Evolutionary conservation across 2,329 filamentous ascomycete genomes (phyloP).

Genomic region (Bertia moriformis): DNA sequence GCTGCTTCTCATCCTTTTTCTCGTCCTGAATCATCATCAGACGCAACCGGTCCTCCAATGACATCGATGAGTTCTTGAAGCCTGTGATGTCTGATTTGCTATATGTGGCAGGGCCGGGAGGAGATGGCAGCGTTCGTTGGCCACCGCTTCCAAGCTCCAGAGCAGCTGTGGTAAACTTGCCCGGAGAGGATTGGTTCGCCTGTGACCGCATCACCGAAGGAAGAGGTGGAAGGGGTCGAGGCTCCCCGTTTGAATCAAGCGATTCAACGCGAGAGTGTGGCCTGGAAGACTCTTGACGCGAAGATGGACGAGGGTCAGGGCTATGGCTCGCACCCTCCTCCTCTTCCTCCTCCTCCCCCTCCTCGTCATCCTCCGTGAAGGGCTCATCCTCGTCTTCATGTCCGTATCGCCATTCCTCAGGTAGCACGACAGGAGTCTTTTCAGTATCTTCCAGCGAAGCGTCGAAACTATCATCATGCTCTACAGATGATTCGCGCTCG

Average conservation of each 20-base stretch:
- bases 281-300: constrained; percentile 31
- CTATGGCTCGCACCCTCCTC: no score
- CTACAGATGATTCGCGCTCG: constrained; percentile 37
- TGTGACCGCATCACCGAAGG: constrained; percentile 48
- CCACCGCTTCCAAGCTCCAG: constrained; percentile 23
- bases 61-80: constrained; percentile 63
- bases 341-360: not conserved
- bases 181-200: constrained; percentile 7
- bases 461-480: constrained; percentile 81
- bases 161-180: constrained; percentile 18
- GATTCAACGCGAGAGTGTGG: constrained; percentile 56
- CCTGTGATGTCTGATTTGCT: constrained; percentile 68
- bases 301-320: constrained; percentile 42
- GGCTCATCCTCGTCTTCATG: constrained; percentile 49
- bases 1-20: constrained; percentile 12
- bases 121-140: constrained; percentile 57
- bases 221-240: constrained; percentile 73
- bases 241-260: constrained; percentile 62
- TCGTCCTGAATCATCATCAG: constrained; percentile 60
- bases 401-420: constrained; percentile 85
- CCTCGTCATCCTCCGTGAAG: not conserved
- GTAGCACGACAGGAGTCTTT: constrained; percentile 94
- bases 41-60: constrained; percentile 70
- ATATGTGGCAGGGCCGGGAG: constrained; percentile 49
- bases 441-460: constrained; percentile 88